Evolutionary conservation across 805 yeast genomes (phyloP).

Genomic region (Starmerella powellii): DNA sequence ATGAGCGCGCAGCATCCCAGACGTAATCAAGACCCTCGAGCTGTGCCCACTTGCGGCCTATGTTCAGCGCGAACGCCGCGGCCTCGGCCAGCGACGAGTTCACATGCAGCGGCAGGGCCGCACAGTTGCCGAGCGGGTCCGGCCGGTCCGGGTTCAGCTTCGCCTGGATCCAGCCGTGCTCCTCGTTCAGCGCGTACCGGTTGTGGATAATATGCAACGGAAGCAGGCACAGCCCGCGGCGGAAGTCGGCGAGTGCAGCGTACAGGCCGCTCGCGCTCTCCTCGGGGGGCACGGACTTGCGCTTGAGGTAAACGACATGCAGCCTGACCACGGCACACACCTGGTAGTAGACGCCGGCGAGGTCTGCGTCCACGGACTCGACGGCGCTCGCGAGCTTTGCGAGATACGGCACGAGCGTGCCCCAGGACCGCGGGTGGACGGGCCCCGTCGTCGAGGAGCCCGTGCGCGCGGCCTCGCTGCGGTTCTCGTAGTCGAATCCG

Average conservation of each 20-base stretch:
- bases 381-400: conserved; percentile 23
- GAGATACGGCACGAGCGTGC: conserved; percentile 29
- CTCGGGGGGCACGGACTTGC: conserved; percentile 3
- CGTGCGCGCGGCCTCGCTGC: conserved; percentile 25
- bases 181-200: conserved; percentile 18
- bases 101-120: conserved; percentile 31
- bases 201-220: conserved; percentile 17
- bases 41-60: conserved; percentile 31
- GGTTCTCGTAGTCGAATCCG: conserved; percentile 33
- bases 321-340: conserved; percentile 27
- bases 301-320: conserved; percentile 18
- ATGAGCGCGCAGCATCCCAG: conserved; percentile 21
- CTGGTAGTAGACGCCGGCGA: conserved; percentile 27
- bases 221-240: conserved; percentile 23
- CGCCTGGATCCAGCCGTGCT: conserved; percentile 17
- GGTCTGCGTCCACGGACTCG: conserved; percentile 20
- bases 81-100: conserved; percentile 32
- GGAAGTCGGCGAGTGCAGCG: conserved; percentile 24
- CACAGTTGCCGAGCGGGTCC: conserved; percentile 29
- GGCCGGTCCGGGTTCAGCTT: conserved; percentile 19
- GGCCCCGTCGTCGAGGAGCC: conserved; percentile 6
- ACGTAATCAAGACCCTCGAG: conserved; percentile 24
- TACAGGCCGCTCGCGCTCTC: conserved; percentile 9
- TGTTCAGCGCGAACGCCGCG: conserved; percentile 31
- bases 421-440: conserved; percentile 25